Percentiles rank a stretch among this genome's conserved stretches.
Conservation (phyloP, 495 filamentous ascomycete genomes). For the Penicillium antarcticum region DNA sequence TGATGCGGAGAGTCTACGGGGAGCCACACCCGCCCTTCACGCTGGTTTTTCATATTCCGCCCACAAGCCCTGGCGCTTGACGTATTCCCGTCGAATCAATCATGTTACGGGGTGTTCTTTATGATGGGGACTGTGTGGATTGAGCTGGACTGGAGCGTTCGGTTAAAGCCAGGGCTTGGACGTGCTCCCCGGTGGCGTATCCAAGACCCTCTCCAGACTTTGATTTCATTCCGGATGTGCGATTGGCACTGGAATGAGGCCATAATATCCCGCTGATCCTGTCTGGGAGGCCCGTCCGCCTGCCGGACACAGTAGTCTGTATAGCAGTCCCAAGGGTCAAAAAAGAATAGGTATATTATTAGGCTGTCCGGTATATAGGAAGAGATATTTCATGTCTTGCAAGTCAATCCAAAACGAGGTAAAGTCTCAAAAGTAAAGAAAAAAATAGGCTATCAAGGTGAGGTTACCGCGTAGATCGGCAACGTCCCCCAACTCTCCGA, state of each 20-base stretch:
- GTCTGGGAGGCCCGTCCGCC: slow-evolving; percentile 2
- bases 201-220: not conserved
- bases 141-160: not conserved
- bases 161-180: slow-evolving; percentile 6
- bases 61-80: too few relatives aligned
- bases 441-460: not conserved
- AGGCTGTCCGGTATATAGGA: too few relatives aligned
- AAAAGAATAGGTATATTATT: not conserved
- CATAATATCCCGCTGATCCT: not conserved
- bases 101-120: not conserved
- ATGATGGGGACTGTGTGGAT: too few relatives aligned
- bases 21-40: not conserved
- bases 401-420: too few relatives aligned
- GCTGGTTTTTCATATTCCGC: not conserved
- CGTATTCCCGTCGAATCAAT: too few relatives aligned
- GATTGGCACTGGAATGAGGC: slow-evolving; percentile 10
- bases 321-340: not conserved
- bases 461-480: slow-evolving; percentile 8
- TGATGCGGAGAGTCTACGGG: not conserved
- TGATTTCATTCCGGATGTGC: slow-evolving; percentile 2
- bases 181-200: slow-evolving; percentile 13
- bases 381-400: too few relatives aligned
- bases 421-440: too few relatives aligned
- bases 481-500: slow-evolving; percentile 13
- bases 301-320: not conserved